A percentile compares a stretch with the other conserved stretches of the same genome.
These are phyloP conservation scores for Suillus bovinus DNA, from an alignment of 768 basidiomycete species.

Conservation along the genomic window DNA sequence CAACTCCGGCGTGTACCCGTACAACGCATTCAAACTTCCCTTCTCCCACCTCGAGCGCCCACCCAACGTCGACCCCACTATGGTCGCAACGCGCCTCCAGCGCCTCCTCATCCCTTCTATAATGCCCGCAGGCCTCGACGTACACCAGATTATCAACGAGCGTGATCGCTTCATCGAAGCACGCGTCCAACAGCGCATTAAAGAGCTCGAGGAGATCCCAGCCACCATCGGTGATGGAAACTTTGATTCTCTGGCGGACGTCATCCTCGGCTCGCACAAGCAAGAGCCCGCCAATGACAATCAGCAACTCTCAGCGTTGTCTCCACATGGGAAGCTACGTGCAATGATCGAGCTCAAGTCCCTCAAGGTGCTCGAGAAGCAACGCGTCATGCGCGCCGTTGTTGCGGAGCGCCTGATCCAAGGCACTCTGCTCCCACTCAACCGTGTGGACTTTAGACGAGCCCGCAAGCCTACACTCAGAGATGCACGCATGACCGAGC, in stretches of 20 bases:
- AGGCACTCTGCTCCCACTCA: constrained; percentile 85
- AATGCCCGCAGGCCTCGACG: constrained; percentile 90
- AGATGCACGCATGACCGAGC: constrained; percentile 88
- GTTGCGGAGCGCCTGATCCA: constrained; percentile 87
- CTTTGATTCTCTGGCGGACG: constrained; percentile 53
- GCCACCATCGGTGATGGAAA: constrained; percentile 79
- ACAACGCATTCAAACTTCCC: constrained; percentile 87
- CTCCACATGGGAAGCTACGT: constrained; percentile 78
- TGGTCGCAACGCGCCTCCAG: constrained; percentile 74
- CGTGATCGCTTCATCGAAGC: constrained; percentile 90
- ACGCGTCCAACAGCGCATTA: constrained; percentile 83
- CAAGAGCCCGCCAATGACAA: constrained; percentile 26
- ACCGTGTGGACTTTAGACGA: constrained; percentile 89
- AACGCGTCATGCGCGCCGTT: constrained; percentile 81
- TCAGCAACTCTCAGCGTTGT: constrained; percentile 21
- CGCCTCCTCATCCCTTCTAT: constrained; percentile 84
- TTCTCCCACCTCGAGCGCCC: constrained; percentile 76
- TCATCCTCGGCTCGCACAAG: constrained; percentile 21
- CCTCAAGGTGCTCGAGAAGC: constrained; percentile 86
- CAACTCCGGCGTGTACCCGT: constrained; percentile 83
- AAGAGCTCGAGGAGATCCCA: constrained; percentile 79
- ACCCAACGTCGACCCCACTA: constrained; percentile 55
- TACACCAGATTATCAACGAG: constrained; percentile 88
- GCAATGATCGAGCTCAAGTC: constrained; percentile 93
- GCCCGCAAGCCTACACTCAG: constrained; percentile 83